Conservation (phyloP, 1,284 basidiomycete species). For the Ceraceosorus bombacis region DNA sequence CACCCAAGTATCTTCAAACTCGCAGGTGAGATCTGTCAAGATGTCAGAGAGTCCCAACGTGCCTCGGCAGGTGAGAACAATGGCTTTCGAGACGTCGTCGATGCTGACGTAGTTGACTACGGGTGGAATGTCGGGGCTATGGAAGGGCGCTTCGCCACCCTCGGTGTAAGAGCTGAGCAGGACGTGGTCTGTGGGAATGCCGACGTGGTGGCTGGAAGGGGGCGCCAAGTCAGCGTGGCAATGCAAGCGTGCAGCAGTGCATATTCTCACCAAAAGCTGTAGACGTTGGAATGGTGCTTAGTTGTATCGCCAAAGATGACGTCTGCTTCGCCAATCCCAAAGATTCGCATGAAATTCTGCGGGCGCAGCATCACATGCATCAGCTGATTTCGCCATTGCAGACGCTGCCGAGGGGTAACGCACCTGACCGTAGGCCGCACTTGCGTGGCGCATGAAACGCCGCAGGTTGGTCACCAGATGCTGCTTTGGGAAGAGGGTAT, state of each 20-base stretch:
- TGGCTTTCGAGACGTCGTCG: slow-evolving; percentile 51
- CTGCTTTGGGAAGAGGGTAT: slow-evolving; percentile 48
- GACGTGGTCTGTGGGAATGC: slow-evolving; percentile 52
- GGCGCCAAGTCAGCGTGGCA: neutral
- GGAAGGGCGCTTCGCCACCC: slow-evolving; percentile 24
- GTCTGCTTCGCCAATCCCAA: slow-evolving; percentile 50
- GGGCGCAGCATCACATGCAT: too few relatives aligned
- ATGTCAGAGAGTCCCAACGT: slow-evolving; percentile 54
- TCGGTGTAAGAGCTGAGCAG: slow-evolving; percentile 53
- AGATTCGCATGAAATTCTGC: slow-evolving; percentile 51
- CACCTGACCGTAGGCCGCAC: slow-evolving; percentile 34
- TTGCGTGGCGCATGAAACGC: slow-evolving; percentile 52
- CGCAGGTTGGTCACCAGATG: slow-evolving; percentile 52
- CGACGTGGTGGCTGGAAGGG: slow-evolving; percentile 48
- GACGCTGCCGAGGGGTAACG: too few relatives aligned
- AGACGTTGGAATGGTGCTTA: slow-evolving; percentile 51
- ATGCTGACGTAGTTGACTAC: slow-evolving; percentile 53
- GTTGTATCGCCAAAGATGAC: slow-evolving; percentile 52
- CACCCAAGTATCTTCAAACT: slow-evolving; percentile 50
- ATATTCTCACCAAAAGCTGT: slow-evolving; percentile 17
- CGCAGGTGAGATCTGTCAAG: slow-evolving; percentile 54
- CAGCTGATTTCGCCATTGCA: too few relatives aligned
- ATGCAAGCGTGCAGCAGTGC: neutral
- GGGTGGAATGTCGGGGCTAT: slow-evolving; percentile 48
- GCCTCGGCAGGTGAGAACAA: slow-evolving; percentile 53